Base-by-base conservation (phyloP, 352 stramenopile species). In the Phytophthora ramorum region DNA sequence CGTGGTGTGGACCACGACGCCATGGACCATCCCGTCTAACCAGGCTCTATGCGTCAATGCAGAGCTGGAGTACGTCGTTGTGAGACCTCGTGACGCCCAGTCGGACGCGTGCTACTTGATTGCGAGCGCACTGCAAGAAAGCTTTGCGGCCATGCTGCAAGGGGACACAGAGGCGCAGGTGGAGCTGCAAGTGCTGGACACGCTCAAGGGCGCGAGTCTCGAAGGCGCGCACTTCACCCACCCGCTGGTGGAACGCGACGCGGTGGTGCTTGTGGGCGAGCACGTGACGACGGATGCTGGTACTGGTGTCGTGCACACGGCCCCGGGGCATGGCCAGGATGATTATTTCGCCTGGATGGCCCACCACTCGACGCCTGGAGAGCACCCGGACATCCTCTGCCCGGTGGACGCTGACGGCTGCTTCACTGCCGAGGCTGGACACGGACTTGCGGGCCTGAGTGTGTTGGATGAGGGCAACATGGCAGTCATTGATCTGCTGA, bases 271-370 rank as follows among this genome's bases (percentile, higher is more conserved):
- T 7, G 79, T 97, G 20, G 97, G 97, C 5, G 94, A 99, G 65
- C 98, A 99, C 81, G 98, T 99, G 24, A 99, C 97, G 0, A 97
- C 91, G 2, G 97, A 99, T 59, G 96, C 93, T 22, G 98, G 98
- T 68, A 99, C 97, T 7, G 98, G 98, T 28, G 73, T 99, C n/a
- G 98, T 99, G 19, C 98, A 99, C 79, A 99, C 97, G 9, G 97
- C 97, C 2, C 97, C 98, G 8, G 97, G 96, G 8, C 97, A 99
- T 77, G 98, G 98, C 60, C 92, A 99, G 63, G 98, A 99, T 57
- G 97, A 99, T 73, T 96, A 93, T 63, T 83, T 89, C 50, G 86
- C 71, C 0, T 95, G 85, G 85, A 86, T 91, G 69, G 70, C 61
- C 19, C 76, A 91, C 51, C 75, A 91, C 67, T 65, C 70, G 41